Conservation (phyloP, 2,329 filamentous ascomycete genomes). For the Penicillium concentricum region DNA sequence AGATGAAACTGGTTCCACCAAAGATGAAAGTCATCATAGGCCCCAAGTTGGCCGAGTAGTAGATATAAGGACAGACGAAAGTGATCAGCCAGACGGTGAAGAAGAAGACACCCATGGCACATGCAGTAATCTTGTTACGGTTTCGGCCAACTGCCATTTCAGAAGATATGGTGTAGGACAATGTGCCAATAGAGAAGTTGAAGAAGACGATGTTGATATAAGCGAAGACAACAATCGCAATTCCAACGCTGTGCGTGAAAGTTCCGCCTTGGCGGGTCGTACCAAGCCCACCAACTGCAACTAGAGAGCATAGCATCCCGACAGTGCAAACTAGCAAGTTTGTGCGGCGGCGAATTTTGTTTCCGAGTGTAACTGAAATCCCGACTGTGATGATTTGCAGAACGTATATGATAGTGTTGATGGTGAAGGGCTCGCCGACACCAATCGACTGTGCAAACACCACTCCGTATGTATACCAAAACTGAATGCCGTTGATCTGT, state of each 20-base stretch:
- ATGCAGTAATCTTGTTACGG: background rate
- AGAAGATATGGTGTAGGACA: background rate
- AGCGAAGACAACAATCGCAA: background rate
- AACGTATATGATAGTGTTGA: conserved; percentile 45
- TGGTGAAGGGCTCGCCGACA: conserved; percentile 42
- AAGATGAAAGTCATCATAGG: background rate
- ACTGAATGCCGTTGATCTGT: conserved; percentile 53
- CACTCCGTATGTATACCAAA: conserved; percentile 47
- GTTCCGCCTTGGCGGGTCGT: background rate
- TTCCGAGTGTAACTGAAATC: conserved; percentile 41
- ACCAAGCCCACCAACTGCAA: background rate
- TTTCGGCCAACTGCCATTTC: background rate
- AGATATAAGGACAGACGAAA: too few species aligned
- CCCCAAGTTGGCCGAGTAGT: too few species aligned
- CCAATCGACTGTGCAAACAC: conserved; percentile 47
- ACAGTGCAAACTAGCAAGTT: conserved; percentile 37
- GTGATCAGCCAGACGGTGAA: too few species aligned
- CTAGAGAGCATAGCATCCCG: background rate
- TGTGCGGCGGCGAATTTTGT: conserved; percentile 40
- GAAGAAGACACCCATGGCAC: too few species aligned
- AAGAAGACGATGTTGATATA: background rate
- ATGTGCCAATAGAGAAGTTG: background rate
- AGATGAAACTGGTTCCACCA: background rate
- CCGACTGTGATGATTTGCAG: conserved; percentile 44
- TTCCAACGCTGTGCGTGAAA: background rate